Conservation (phyloP, 148 eudicot species). For the Cornus suecica region DNA sequence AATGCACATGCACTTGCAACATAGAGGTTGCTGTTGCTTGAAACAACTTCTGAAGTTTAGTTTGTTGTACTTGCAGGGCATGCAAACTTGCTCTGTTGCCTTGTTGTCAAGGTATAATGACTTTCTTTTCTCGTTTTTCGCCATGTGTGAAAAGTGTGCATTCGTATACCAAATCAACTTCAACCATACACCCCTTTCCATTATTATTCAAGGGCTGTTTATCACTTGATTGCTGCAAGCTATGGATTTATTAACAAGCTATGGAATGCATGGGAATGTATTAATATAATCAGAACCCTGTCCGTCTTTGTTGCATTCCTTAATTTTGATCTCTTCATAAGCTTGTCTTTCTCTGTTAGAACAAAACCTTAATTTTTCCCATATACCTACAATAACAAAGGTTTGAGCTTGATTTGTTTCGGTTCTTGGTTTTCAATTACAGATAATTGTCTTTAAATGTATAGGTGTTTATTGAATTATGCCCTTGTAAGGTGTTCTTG, state of each 20-base stretch:
- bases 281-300: no score
- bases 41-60: not conserved
- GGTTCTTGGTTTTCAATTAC: not conserved
- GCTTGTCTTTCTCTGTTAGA: not conserved
- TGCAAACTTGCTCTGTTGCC: slow-evolving; percentile 76
- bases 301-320: no score
- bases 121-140: not conserved
- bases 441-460: no score
- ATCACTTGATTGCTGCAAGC: not conserved
- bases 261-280: no score
- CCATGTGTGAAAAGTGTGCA: slow-evolving; percentile 2
- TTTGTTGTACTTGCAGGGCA: slow-evolving; percentile 45
- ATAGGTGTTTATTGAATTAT: not conserved
- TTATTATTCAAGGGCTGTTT: not conserved
- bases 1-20: not conserved
- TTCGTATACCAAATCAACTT: not conserved
- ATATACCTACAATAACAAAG: not conserved
- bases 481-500: not conserved
- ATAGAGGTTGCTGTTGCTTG: not conserved
- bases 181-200: not conserved
- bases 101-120: slow-evolving; percentile 59
- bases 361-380: no score
- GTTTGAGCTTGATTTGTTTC: not conserved
- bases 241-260: not conserved
- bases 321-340: no score